These are phyloP conservation scores for Ganoderma sinense DNA, from an alignment of 1,284 basidiomycete genomes.

Conservation along the genomic window DNA sequence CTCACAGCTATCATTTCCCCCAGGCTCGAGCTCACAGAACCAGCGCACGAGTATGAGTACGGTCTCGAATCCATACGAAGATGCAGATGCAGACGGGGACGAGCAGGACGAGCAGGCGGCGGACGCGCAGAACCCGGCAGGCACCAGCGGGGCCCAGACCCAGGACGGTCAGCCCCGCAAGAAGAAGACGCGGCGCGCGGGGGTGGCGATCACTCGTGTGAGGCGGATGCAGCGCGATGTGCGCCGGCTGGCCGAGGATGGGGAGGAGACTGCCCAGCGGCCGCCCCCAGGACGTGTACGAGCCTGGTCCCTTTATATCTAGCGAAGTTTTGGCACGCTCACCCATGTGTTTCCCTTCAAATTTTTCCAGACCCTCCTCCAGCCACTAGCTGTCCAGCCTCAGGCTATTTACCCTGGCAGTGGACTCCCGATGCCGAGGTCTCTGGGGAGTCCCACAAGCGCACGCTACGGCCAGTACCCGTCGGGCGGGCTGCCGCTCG, in stretches of 20 bases:
- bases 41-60: conserved; percentile 15
- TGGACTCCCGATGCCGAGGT: conserved; percentile 2
- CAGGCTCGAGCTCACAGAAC: conserved; percentile 4
- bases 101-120: conserved; percentile 20
- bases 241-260: conserved; percentile 29
- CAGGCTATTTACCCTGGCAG: conserved; percentile 12
- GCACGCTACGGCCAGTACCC: conserved; percentile 3
- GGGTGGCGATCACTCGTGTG: conserved; percentile 28
- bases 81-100: conserved; percentile 23
- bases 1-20: conserved; percentile 22
- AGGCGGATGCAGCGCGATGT: conserved; percentile 31
- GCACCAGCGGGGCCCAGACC: conserved; percentile 14
- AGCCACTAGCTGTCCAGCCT: conserved; percentile 15
- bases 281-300: conserved; percentile 25
- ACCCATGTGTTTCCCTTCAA: conserved; percentile 4
- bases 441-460: conserved; percentile 1
- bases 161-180: conserved; percentile 28
- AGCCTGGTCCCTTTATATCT: conserved; percentile 11
- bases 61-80: conserved; percentile 20
- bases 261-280: conserved; percentile 22
- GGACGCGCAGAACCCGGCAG: conserved; percentile 16
- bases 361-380: conserved; percentile 11
- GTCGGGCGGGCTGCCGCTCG: conserved; percentile 1
- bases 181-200: conserved; percentile 32
- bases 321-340: background rate